phyloP scores from a whole-genome alignment of 495 filamentous ascomycete genomes.

The Jackrogersella multiformis region DNA sequence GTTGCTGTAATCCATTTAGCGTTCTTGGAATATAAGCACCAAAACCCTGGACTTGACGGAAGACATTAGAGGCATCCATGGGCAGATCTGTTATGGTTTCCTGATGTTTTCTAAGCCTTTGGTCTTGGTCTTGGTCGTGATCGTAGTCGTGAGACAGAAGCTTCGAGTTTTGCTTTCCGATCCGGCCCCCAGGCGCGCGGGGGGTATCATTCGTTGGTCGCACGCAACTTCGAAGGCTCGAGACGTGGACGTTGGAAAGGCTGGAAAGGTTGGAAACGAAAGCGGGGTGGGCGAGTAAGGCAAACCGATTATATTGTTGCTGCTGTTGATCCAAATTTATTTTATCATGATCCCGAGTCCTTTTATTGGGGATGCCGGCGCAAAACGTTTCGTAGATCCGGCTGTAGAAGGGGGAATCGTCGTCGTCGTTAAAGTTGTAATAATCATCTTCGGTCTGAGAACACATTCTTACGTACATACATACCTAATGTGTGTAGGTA shows the following conservation, averaged over 20 bases:
- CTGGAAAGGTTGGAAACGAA: conserved; percentile 35
- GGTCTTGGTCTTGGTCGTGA: too few relatives aligned
- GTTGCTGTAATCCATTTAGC: conserved; percentile 43
- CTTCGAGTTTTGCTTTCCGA: conserved; percentile 19
- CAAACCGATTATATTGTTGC: conserved; percentile 19
- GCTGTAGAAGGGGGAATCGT: conserved; percentile 41
- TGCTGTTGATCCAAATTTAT: conserved; percentile 24
- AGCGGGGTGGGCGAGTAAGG: conserved; percentile 28
- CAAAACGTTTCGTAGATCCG: conserved; percentile 37
- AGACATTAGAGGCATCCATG: conserved; percentile 62
- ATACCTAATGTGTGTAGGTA: too few relatives aligned
- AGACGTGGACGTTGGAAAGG: too few relatives aligned
- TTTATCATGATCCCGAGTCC: conserved; percentile 34
- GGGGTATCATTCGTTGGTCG: conserved; percentile 29
- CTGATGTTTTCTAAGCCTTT: conserved; percentile 2
- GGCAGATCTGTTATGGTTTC: conserved; percentile 4
- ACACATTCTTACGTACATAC: conserved; percentile 38
- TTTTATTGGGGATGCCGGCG: conserved; percentile 15
- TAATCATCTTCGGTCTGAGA: conserved; percentile 30
- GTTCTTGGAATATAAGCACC: conserved; percentile 54
- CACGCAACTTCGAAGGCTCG: conserved; percentile 35
- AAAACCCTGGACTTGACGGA: conserved; percentile 58
- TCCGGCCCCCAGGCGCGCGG: conserved; percentile 33
- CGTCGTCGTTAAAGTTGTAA: conserved; percentile 22
- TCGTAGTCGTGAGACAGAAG: conserved; percentile 13